Conservation (phyloP, 257 asterid species). For the Lantana camara region DNA sequence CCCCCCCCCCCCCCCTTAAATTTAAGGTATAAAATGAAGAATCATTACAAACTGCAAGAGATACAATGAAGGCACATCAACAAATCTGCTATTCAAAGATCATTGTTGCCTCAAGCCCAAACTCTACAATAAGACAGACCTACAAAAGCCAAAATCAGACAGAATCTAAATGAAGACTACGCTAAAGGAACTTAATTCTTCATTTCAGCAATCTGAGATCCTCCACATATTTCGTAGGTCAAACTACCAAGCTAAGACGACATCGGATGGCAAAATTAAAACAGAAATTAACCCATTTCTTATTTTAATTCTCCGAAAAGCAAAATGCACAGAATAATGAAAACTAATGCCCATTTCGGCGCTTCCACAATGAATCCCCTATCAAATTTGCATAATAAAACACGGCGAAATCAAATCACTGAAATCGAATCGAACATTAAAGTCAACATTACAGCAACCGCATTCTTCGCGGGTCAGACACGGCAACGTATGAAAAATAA, state of each 20-base stretch:
- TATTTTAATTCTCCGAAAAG: not conserved
- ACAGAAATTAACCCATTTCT: not conserved
- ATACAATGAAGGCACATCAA: not conserved
- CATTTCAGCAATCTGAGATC: conserved; percentile 29
- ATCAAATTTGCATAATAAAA: not conserved
- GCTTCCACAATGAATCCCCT: conserved; percentile 4
- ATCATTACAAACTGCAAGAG: not conserved
- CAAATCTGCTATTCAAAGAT: not conserved
- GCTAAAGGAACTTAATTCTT: conserved; percentile 29
- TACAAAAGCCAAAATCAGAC: not conserved
- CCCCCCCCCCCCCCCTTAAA: not conserved
- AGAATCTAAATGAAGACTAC: not conserved
- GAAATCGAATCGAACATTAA: not conserved
- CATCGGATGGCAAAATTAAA: not conserved
- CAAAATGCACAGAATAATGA: not conserved
- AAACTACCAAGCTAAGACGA: conserved; percentile 6
- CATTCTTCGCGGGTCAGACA: not conserved
- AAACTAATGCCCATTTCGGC: conserved; percentile 13
- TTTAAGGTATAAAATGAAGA: not conserved
- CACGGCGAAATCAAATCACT: not conserved
- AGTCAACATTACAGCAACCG: not conserved
- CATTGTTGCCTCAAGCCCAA: not conserved
- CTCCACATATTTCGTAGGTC: not conserved
- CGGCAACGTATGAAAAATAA: conserved; percentile 20
- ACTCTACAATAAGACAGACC: not conserved